Percentiles rank a stretch among this genome's conserved stretches.
Conservation (phyloP, 2,329 filamentous ascomycete genomes). For the Cercospora nicotianae region DNA sequence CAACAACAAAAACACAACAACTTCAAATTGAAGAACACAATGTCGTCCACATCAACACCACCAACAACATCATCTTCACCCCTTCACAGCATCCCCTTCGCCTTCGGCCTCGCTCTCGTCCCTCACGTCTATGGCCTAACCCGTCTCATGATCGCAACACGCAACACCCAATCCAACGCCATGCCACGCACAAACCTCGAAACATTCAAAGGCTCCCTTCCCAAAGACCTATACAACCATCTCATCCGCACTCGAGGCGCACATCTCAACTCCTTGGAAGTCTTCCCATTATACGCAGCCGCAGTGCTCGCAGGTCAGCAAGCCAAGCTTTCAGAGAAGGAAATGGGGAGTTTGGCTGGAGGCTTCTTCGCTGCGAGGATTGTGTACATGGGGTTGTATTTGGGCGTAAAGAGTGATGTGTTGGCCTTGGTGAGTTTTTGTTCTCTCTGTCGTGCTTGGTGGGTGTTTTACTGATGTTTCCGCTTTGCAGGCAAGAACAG, state of each 20-base stretch:
- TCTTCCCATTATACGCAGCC: conserved; percentile 44
- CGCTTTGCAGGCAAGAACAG: conserved; percentile 23
- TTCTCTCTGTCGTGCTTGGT: background rate
- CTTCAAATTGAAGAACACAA: too few species aligned
- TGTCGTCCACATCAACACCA: too few species aligned
- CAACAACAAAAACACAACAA: too few species aligned
- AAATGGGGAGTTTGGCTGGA: conserved; percentile 27
- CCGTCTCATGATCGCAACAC: conserved; percentile 31
- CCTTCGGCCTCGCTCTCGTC: conserved; percentile 28
- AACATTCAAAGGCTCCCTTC: conserved; percentile 29
- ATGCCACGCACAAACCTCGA: conserved; percentile 34
- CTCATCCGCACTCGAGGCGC: conserved; percentile 36
- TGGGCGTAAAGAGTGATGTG: conserved; percentile 27
- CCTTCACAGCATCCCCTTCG: conserved; percentile 16
- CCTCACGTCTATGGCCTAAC: conserved; percentile 30
- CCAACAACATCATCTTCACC: background rate
- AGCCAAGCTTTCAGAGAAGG: conserved; percentile 25
- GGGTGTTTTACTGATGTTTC: background rate
- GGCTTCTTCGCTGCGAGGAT: conserved; percentile 27
- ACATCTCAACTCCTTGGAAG: conserved; percentile 50
- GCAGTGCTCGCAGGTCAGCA: conserved; percentile 38
- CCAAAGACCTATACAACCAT: conserved; percentile 29
- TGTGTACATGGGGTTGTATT: conserved; percentile 30
- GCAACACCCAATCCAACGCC: conserved; percentile 25
- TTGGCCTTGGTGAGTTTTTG: conserved; percentile 21